Evolutionary conservation across 176 grass and related monocot genomes (phyloP), one percentile per base, ranked within the genome.

Genomic region (Raddia guianensis): DNA sequence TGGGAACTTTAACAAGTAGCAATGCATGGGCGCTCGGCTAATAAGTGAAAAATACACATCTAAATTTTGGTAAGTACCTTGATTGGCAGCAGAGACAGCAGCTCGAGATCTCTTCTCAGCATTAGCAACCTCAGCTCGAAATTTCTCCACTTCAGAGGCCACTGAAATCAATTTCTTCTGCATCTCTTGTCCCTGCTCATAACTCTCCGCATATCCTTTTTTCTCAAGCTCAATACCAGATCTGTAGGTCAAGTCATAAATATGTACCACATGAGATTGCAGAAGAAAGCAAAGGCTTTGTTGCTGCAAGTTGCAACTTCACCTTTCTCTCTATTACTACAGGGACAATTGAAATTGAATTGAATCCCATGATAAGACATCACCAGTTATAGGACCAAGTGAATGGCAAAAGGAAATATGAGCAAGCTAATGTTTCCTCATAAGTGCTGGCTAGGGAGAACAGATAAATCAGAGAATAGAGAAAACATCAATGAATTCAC

Each of bases 81-180:
- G 92, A 85, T 89, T 91, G 20, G 78, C 89, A 34, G 60, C 70
- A 73, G 84, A 69, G 8, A 84, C 78, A 79, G 82, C 40, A 63
- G 70, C 92, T 32, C 51, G 72, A 80, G 92, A 86, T 70, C 87
- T 86, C 64, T 87, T 94, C 64, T 94, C 86, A 12, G 84, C 88
- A 62, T 91, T 89, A 77, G 83, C 86, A 75, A 86, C 84, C 69
- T 91, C 92, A 76, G 89, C 89, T 70, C 92, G 81, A 48, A 91
- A 77, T 73, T 94, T 91, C 86, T 94, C 92, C 66, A 94, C 92
- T 65, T 91, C 92, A 85, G 86, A 88, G 77, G 92, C 92, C 82
- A 94, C 90, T 76, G 92, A 91, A 68, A 94, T 87, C 47, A 94
- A 87, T 83, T 94, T 94, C 63, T 91, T 94, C 78, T 94, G 89